Percentiles rank a stretch among this genome's conserved stretches.
Evolutionary conservation across 1,284 basidiomycete species (phyloP).

Genomic region (Volvariella volvacea): DNA sequence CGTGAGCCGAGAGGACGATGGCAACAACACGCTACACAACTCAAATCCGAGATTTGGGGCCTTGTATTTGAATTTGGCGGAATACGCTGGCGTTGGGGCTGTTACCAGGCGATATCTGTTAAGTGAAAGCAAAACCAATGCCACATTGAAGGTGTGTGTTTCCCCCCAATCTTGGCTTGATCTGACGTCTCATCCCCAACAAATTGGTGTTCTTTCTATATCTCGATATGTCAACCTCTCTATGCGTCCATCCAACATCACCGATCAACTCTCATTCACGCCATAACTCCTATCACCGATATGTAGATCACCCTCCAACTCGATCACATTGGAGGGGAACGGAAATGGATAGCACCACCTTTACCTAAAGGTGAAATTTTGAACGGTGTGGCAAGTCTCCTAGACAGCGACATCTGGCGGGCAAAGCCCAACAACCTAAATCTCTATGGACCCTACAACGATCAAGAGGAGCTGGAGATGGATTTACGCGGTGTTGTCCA

Average conservation of each 20-base stretch:
- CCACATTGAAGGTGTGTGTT: constrained; percentile 55
- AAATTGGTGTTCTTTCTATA: neutral
- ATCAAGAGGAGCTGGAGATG: constrained; percentile 28
- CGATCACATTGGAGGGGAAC: constrained; percentile 50
- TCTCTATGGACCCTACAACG: constrained; percentile 35
- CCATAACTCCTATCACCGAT: constrained; percentile 6
- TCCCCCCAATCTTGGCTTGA: constrained; percentile 2
- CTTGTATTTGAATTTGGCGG: constrained; percentile 66
- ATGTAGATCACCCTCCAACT: constrained; percentile 55
- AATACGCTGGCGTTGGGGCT: constrained; percentile 60
- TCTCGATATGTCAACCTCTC: no score
- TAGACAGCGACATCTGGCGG: constrained; percentile 48
- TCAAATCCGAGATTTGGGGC: constrained; percentile 56
- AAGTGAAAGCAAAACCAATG: constrained; percentile 72
- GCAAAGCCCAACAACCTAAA: constrained; percentile 45
- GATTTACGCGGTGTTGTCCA: constrained; percentile 21
- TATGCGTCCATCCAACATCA: constrained; percentile 1
- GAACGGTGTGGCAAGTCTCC: constrained; percentile 54
- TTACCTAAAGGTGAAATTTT: constrained; percentile 67
- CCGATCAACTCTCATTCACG: no score
- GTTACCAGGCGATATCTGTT: constrained; percentile 69
- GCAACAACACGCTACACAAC: constrained; percentile 11
- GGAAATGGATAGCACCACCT: constrained; percentile 56
- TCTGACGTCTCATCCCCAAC: neutral
- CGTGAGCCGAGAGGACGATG: constrained; percentile 42